These are phyloP conservation scores for Theileria orientalis DNA, from an alignment of 169 alveolate species.

Conservation along the genomic window DNA sequence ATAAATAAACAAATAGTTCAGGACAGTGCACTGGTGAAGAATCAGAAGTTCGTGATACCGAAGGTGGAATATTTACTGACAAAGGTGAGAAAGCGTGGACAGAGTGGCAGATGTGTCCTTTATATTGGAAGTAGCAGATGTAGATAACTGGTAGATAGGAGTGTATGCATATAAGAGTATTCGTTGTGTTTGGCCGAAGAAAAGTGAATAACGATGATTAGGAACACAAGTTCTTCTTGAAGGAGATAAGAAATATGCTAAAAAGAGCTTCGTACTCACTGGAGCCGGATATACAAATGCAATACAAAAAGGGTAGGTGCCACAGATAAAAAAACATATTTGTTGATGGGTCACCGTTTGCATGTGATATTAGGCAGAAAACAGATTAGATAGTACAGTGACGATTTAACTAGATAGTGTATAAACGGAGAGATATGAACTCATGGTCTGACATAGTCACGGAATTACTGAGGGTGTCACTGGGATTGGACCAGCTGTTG, in stretches of 20 bases:
- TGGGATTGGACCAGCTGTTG: conserved; percentile 64
- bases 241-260: conserved; percentile 54
- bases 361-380: too few relatives aligned
- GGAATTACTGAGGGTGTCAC: conserved; percentile 37
- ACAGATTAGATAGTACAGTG: background rate
- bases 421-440: too few relatives aligned
- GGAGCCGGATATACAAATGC: conserved; percentile 57
- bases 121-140: too few relatives aligned
- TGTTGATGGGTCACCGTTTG: too few relatives aligned
- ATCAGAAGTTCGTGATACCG: conserved; percentile 30
- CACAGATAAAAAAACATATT: background rate
- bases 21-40: conserved; percentile 9
- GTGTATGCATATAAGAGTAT: too few relatives aligned
- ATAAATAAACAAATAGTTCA: conserved; percentile 27
- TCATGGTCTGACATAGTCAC: conserved; percentile 2
- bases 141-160: too few relatives aligned
- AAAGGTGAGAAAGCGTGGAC: conserved; percentile 13
- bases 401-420: too few relatives aligned
- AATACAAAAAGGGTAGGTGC: conserved; percentile 28
- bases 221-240: conserved; percentile 65
- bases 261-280: conserved; percentile 51
- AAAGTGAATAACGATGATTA: background rate
- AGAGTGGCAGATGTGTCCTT: too few relatives aligned
- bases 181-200: background rate
- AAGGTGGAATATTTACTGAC: conserved; percentile 56